phyloP scores from a whole-genome alignment of 177 flowering plant species.

The Vitis hybrid region DNA sequence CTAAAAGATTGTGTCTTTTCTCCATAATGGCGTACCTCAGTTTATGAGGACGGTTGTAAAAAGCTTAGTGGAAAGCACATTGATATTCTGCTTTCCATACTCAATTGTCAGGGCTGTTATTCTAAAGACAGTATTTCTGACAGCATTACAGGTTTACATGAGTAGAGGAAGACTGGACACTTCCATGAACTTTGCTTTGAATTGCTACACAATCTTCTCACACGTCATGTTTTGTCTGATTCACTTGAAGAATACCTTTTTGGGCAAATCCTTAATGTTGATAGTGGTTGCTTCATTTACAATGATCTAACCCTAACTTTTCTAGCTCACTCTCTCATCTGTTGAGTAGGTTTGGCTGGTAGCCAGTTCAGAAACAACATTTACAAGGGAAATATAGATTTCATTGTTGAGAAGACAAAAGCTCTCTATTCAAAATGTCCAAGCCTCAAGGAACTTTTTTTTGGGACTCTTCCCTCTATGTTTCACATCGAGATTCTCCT shows the following conservation, averaged over 20 bases:
- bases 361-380: constrained; percentile 58
- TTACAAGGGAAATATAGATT: constrained; percentile 47
- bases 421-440: constrained; percentile 36
- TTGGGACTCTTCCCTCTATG: constrained; percentile 63
- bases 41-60: constrained; percentile 67
- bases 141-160: constrained; percentile 11
- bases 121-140: constrained; percentile 32
- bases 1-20: constrained; percentile 58
- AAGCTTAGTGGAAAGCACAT: constrained; percentile 52
- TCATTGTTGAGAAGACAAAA: constrained; percentile 58
- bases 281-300: no score
- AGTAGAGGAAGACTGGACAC: no score
- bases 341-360: constrained; percentile 55
- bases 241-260: no score
- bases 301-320: constrained; percentile 41
- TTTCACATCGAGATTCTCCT: constrained; percentile 86
- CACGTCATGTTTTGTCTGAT: no score
- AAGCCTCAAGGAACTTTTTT: constrained; percentile 45
- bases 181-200: no score
- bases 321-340: constrained; percentile 64
- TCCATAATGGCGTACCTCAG: constrained; percentile 56
- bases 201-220: no score
- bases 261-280: no score
- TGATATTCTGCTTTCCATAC: constrained; percentile 57
- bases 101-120: constrained; percentile 38